These are phyloP conservation scores for Kurtzmaniella quercitrusa DNA, from an alignment of 1,139 yeast genomes.

Conservation along the genomic window DNA sequence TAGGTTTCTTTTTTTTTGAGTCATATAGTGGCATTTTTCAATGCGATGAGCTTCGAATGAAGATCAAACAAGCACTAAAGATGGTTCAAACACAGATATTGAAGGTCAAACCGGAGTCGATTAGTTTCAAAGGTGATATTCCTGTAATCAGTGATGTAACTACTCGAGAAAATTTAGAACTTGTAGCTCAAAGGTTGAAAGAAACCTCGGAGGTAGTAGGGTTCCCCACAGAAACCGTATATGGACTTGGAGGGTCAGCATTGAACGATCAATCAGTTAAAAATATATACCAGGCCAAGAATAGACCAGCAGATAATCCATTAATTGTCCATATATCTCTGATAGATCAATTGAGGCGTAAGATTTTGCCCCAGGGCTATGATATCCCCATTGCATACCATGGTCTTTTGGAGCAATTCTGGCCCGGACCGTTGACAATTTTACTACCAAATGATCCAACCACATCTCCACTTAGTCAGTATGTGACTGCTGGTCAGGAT, in stretches of 20 bases:
- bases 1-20: background rate
- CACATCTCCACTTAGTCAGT: constrained; percentile 54
- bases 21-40: background rate
- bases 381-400: constrained; percentile 65
- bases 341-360: constrained; percentile 59
- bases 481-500: constrained; percentile 80
- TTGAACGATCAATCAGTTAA: constrained; percentile 67
- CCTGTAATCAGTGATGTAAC: constrained; percentile 41
- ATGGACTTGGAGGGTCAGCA: constrained; percentile 91
- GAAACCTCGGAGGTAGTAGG: constrained; percentile 65
- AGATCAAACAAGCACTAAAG: background rate
- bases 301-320: constrained; percentile 94
- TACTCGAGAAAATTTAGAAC: constrained; percentile 45
- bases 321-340: constrained; percentile 86
- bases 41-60: background rate
- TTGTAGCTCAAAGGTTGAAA: constrained; percentile 57
- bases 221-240: constrained; percentile 96
- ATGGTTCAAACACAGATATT: constrained; percentile 26
- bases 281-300: constrained; percentile 80
- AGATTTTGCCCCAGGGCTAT: constrained; percentile 42
- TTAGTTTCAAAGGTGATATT: constrained; percentile 20
- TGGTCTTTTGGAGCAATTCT: constrained; percentile 59
- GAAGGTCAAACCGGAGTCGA: constrained; percentile 24
- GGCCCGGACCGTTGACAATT: constrained; percentile 97
- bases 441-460: constrained; percentile 58